Percentiles rank a stretch among this genome's conserved stretches.
These are phyloP conservation scores for Pholiota adiposa DNA, from an alignment of 1,284 basidiomycete genomes.

Conservation along the genomic window DNA sequence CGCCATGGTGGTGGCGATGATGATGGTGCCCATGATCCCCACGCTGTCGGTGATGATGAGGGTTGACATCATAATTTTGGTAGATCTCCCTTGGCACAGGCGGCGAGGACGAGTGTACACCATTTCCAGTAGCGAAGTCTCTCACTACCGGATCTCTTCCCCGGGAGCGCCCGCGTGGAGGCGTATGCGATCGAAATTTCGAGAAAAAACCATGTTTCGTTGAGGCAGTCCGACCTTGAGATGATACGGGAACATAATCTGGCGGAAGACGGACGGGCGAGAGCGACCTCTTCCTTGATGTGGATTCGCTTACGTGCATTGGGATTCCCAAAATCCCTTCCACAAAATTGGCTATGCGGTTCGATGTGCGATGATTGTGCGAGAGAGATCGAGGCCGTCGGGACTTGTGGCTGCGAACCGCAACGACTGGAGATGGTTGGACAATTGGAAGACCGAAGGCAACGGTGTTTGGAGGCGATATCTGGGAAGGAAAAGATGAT, in stretches of 20 bases:
- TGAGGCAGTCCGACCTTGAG: neutral
- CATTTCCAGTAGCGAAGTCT: neutral
- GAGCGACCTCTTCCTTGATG: neutral
- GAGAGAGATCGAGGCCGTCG: neutral
- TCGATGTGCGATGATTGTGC: neutral
- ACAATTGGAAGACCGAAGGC: neutral
- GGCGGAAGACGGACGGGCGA: neutral
- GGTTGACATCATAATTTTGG: neutral
- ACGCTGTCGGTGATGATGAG: neutral
- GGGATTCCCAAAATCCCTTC: neutral
- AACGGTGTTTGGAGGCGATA: neutral
- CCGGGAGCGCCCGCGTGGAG: neutral
- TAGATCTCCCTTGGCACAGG: neutral
- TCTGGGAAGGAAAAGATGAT: neutral
- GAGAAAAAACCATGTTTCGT: neutral
- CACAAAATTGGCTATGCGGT: neutral
- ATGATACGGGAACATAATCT: conserved; percentile 1
- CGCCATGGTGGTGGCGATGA: neutral
- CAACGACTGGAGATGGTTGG: neutral
- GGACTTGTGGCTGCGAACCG: neutral
- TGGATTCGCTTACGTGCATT: neutral
- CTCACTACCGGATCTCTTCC: neutral
- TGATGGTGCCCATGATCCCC: neutral
- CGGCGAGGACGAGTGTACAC: neutral
- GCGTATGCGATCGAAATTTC: neutral